phyloP scores from a whole-genome alignment of 805 yeast species.

The Suhomyces sp. region DNA sequence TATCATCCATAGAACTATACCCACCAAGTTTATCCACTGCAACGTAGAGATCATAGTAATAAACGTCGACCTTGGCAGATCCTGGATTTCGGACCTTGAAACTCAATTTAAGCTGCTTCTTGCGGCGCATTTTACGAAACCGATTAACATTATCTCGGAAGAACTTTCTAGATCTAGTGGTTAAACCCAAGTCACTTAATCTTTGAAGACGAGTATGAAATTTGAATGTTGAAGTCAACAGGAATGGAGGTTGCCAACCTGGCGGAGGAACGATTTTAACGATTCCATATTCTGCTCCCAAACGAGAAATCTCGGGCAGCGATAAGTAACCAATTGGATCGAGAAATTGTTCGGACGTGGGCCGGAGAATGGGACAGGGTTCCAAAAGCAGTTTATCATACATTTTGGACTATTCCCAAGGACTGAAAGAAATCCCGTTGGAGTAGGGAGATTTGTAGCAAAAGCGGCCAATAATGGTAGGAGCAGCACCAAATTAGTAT shows the following conservation, averaged over 20 bases:
- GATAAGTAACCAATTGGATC: conserved; percentile 53
- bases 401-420: conserved; percentile 3
- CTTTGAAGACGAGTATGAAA: conserved; percentile 72
- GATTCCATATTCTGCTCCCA: conserved; percentile 52
- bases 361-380: conserved; percentile 51
- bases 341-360: conserved; percentile 43
- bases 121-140: conserved; percentile 46
- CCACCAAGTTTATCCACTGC: conserved; percentile 31
- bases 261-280: conserved; percentile 53
- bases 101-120: conserved; percentile 18
- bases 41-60: conserved; percentile 40
- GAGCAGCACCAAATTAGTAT: too few species aligned
- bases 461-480: too few species aligned
- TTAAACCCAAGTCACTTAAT: conserved; percentile 60
- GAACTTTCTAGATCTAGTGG: conserved; percentile 60
- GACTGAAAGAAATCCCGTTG: too few species aligned
- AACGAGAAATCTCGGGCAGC: conserved; percentile 33
- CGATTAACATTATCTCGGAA: conserved; percentile 63
- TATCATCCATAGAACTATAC: conserved; percentile 13
- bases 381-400: conserved; percentile 22
- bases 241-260: conserved; percentile 56
- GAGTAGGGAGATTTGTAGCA: too few species aligned
- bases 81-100: conserved; percentile 15
- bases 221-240: conserved; percentile 52
- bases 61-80: conserved; percentile 15